phyloP scores from a whole-genome alignment of 257 asterid genomes.

The Petrea volubilis region DNA sequence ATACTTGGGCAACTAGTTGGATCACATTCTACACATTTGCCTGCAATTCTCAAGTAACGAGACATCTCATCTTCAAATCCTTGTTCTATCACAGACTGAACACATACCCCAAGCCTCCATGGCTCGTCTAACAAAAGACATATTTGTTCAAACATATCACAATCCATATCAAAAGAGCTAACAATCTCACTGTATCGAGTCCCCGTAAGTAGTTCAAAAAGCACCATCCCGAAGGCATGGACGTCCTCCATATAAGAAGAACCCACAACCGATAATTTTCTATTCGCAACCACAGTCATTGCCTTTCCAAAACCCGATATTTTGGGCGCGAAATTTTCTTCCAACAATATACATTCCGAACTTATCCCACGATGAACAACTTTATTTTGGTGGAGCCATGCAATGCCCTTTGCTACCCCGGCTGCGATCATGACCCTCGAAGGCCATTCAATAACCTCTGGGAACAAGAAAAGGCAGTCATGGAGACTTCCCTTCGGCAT shows the following conservation, averaged over 20 bases:
- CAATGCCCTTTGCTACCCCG: constrained; percentile 29
- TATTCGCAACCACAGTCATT: neutral
- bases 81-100: neutral
- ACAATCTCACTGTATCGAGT: constrained; percentile 7
- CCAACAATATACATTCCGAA: constrained; percentile 30
- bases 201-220: constrained; percentile 31
- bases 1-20: constrained; percentile 26
- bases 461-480: constrained; percentile 20
- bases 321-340: constrained; percentile 26
- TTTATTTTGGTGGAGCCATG: constrained; percentile 32
- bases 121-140: neutral
- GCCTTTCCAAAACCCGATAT: constrained; percentile 32
- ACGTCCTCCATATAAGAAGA: constrained; percentile 25
- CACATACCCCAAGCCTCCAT: neutral
- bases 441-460: constrained; percentile 12
- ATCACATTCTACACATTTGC: constrained; percentile 15
- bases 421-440: constrained; percentile 27
- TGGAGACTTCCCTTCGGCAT: constrained; percentile 36
- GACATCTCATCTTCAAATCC: constrained; percentile 16
- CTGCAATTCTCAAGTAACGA: constrained; percentile 19
- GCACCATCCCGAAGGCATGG: constrained; percentile 24
- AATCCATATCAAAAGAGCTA: neutral
- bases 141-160: constrained; percentile 8
- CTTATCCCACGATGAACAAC: constrained; percentile 28
- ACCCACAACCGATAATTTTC: neutral